These are phyloP conservation scores for Tephrocybe sp. DNA, from an alignment of 768 basidiomycete species.

Conservation along the genomic window DNA sequence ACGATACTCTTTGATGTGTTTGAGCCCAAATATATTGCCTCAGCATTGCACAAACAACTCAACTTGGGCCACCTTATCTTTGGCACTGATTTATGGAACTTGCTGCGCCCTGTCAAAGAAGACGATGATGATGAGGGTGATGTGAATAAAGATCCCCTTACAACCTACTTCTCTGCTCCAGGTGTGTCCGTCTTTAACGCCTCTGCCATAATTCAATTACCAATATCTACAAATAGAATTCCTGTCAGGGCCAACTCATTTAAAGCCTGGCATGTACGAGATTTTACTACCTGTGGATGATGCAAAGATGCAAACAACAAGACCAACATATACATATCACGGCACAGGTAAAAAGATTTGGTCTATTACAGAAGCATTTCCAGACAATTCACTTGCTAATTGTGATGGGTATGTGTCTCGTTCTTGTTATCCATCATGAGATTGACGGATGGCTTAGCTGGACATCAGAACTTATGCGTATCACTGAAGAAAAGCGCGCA, in stretches of 20 bases:
- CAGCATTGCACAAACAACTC: background rate
- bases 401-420: background rate
- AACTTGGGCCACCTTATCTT: background rate
- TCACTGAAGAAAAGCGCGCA: background rate
- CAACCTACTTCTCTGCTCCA: background rate
- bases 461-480: background rate
- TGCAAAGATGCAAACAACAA: background rate
- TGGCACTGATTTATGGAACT: background rate
- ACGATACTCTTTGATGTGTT: background rate
- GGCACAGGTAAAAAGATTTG: conserved; percentile 1
- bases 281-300: background rate
- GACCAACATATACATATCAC: background rate
- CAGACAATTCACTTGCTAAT: background rate
- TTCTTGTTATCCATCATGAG: background rate
- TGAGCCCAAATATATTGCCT: background rate
- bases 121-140: background rate
- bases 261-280: background rate
- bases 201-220: background rate
- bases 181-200: background rate
- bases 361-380: conserved; percentile 1
- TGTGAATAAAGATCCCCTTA: background rate
- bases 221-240: background rate
- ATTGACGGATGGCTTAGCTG: background rate
- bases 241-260: background rate
- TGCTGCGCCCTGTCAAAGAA: background rate